Percentiles rank a stretch among this genome's conserved stretches.
These are phyloP conservation scores for Anisodus acutangulus DNA, from an alignment of 257 asterid species.

Conservation along the genomic window DNA sequence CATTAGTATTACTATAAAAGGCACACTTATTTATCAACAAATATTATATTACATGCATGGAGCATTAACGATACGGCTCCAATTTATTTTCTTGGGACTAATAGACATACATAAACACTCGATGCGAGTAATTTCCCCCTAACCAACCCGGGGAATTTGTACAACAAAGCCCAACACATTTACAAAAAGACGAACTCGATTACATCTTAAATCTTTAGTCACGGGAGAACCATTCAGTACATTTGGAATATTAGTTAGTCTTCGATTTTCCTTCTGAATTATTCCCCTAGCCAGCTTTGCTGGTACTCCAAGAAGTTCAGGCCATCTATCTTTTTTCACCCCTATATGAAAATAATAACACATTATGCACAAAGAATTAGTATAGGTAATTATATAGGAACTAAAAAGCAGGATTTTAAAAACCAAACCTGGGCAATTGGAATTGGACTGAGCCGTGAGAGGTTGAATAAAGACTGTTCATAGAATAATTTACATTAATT, in stretches of 20 bases:
- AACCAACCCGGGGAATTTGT: neutral
- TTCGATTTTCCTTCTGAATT: conserved; percentile 25
- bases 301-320: conserved; percentile 22
- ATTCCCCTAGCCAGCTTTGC: neutral
- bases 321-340: neutral
- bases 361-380: neutral
- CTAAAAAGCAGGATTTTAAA: neutral
- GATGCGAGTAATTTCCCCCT: neutral
- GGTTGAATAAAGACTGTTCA: conserved; percentile 2
- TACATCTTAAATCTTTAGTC: neutral
- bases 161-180: neutral
- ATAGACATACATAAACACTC: neutral
- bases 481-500: neutral
- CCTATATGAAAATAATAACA: neutral
- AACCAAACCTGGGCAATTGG: conserved; percentile 16
- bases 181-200: conserved; percentile 22
- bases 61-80: neutral
- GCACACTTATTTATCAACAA: neutral
- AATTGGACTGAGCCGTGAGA: conserved; percentile 19
- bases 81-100: neutral
- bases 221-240: neutral
- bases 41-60: neutral
- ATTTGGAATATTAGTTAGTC: neutral
- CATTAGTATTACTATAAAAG: neutral
- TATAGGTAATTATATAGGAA: neutral